phyloP scores from a whole-genome alignment of 805 yeast species.

The Wickerhamiella alocasiicola region DNA sequence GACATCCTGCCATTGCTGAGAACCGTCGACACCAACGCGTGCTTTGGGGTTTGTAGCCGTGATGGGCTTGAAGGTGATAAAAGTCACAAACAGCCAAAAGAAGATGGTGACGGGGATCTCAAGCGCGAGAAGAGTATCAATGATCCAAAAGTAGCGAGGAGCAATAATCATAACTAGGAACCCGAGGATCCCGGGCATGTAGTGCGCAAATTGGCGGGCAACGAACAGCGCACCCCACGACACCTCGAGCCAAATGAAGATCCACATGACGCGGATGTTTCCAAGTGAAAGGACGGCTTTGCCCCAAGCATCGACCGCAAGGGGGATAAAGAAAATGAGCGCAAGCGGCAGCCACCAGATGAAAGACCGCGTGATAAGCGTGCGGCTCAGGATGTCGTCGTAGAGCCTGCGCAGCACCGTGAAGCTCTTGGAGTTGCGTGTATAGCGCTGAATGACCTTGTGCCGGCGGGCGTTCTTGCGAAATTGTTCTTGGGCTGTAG shows the following conservation, averaged over 20 bases:
- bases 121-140: conserved; percentile 27
- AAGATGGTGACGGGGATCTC: conserved; percentile 27
- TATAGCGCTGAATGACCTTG: conserved; percentile 16
- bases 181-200: conserved; percentile 24
- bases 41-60: conserved; percentile 23
- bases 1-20: conserved; percentile 28
- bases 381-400: conserved; percentile 13
- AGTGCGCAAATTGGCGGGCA: conserved; percentile 26
- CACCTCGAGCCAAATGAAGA: conserved; percentile 32
- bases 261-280: conserved; percentile 27
- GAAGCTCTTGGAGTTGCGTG: conserved; percentile 13
- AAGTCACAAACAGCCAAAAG: conserved; percentile 27
- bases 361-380: conserved; percentile 26
- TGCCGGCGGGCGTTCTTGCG: conserved; percentile 16
- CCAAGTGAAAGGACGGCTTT: conserved; percentile 25
- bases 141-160: conserved; percentile 25
- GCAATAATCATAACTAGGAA: conserved; percentile 24
- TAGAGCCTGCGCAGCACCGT: conserved; percentile 15
- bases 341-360: conserved; percentile 31
- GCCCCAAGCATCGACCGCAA: conserved; percentile 30
- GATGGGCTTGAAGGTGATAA: conserved; percentile 29
- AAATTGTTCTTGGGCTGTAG: not conserved
- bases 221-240: conserved; percentile 30
- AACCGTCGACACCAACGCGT: conserved; percentile 12
- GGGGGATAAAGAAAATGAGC: conserved; percentile 27